phyloP scores from a whole-genome alignment of 2,329 filamentous ascomycete species.

The Albifimbria verrucaria region DNA sequence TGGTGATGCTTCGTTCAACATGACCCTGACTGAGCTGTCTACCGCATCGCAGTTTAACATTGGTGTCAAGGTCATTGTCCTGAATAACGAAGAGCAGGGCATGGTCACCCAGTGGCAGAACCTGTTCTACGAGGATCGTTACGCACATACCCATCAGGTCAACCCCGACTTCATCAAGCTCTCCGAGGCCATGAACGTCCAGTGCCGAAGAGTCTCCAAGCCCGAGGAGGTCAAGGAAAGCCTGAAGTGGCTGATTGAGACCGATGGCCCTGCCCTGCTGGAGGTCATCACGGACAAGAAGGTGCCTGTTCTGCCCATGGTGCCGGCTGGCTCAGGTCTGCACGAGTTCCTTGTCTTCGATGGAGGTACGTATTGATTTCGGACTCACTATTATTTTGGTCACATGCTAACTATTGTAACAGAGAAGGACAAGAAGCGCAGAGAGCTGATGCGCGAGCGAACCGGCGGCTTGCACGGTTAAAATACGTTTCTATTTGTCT shows the following conservation, averaged over 20 bases:
- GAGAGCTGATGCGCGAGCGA: conserved; percentile 63
- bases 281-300: conserved; percentile 91
- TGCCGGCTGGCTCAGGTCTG: conserved; percentile 79
- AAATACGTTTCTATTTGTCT: no score
- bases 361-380: conserved; percentile 22
- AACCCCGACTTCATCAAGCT: conserved; percentile 97
- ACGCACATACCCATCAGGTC: conserved; percentile 84
- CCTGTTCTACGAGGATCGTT: conserved; percentile 94
- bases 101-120: conserved; percentile 99
- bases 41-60: conserved; percentile 96
- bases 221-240: conserved; percentile 74
- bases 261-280: conserved; percentile 86
- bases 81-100: conserved; percentile 97
- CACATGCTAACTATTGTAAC: conserved; percentile 35
- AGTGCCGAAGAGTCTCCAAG: conserved; percentile 67
- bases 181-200: conserved; percentile 84
- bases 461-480: conserved; percentile 51
- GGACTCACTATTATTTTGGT: background rate
- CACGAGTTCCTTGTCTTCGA: conserved; percentile 74
- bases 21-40: conserved; percentile 94
- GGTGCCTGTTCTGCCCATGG: conserved; percentile 96
- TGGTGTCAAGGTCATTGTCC: conserved; percentile 86
- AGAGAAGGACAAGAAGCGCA: conserved; percentile 67
- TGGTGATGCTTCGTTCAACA: conserved; percentile 97
- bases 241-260: conserved; percentile 84